Conservation (phyloP, 331 rosid genomes). For the Arachis monticola region DNA sequence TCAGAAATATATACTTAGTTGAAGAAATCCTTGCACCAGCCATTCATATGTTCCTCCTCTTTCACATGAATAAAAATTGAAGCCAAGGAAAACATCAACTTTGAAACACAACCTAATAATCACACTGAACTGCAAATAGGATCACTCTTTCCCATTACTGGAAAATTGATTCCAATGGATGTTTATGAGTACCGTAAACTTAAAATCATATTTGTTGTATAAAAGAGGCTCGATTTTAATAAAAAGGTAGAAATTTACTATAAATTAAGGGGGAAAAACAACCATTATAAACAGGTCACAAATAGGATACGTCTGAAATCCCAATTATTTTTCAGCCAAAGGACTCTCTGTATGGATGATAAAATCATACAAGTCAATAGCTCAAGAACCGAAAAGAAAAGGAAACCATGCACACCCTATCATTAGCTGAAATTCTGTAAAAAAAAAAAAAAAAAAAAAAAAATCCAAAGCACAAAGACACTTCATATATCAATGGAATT, state of each 20-base stretch:
- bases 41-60: not conserved
- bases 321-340: not conserved
- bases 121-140: constrained; percentile 13
- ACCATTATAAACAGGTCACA: not conserved
- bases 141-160: not conserved
- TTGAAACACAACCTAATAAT: not conserved
- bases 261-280: no score
- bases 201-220: not conserved
- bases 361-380: not conserved
- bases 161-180: constrained; percentile 3
- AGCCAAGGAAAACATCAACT: constrained; percentile 10
- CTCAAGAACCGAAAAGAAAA: constrained; percentile 3
- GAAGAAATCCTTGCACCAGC: constrained; percentile 34
- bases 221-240: not conserved
- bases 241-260: not conserved
- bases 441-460: not conserved
- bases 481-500: not conserved
- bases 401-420: constrained; percentile 17
- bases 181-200: not conserved
- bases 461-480: constrained; percentile 1
- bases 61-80: not conserved
- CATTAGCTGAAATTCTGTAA: not conserved
- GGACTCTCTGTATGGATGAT: not conserved
- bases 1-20: constrained; percentile 28
- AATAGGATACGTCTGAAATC: not conserved